Percentiles rank a stretch among this genome's conserved stretches.
Conservation (phyloP, 805 yeast species). For the Candida hungchunana region DNA sequence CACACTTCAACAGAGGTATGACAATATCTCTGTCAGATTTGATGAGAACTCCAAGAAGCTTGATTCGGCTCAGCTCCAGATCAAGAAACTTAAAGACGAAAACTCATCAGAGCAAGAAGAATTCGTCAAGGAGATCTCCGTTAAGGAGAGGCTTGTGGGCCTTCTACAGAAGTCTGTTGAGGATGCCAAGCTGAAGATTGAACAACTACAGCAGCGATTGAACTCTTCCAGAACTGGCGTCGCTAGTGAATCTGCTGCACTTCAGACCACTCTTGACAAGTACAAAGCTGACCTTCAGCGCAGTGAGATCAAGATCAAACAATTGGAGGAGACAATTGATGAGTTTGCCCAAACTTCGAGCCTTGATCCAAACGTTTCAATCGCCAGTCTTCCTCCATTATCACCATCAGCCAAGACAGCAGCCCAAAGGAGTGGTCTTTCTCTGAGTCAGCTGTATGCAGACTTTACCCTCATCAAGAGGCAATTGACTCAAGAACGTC, state of each 20-base stretch:
- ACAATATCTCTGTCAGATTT: conserved; percentile 32
- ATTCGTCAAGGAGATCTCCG: conserved; percentile 51
- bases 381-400: conserved; percentile 30
- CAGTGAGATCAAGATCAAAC: conserved; percentile 39
- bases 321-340: conserved; percentile 43
- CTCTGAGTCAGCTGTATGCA: conserved; percentile 60
- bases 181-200: conserved; percentile 48
- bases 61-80: conserved; percentile 40
- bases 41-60: conserved; percentile 34
- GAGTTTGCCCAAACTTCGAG: conserved; percentile 30
- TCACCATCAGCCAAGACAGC: conserved; percentile 59
- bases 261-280: conserved; percentile 56
- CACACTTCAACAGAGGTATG: conserved; percentile 25
- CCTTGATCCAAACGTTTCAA: conserved; percentile 17
- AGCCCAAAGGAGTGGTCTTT: conserved; percentile 43
- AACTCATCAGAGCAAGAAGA: conserved; percentile 41
- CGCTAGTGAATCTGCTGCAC: conserved; percentile 53
- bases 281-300: conserved; percentile 43
- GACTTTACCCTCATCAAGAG: conserved; percentile 62
- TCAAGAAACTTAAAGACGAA: conserved; percentile 45
- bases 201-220: conserved; percentile 45
- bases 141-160: conserved; percentile 58
- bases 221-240: conserved; percentile 18
- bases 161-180: conserved; percentile 50
- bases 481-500: conserved; percentile 63